Base-by-base conservation (phyloP, 768 basidiomycete genomes). In the Russula abietina region DNA sequence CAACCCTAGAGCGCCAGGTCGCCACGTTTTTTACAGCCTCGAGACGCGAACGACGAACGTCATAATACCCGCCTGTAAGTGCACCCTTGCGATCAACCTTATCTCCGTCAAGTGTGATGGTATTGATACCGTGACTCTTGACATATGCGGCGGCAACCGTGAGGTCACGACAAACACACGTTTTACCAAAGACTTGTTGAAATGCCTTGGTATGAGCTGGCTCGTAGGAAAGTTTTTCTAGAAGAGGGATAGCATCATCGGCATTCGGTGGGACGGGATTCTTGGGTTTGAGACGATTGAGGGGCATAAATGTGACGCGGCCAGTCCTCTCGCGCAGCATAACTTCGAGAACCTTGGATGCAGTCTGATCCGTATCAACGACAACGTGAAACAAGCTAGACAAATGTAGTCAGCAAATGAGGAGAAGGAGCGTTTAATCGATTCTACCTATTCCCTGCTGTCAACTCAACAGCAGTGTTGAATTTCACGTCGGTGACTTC, bases 31-130 rank as follows among this genome's bases (percentile, higher is more conserved):
- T 87, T 73, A 96, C 88, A 0, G 84, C 89, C 69, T 98, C 95
- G 58, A 98, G 86, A 16, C 97, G 84, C 10, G 93, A 95, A 51
- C 91, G 81, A 12, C 91, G 85, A 28, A 93, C 80, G 72, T 98
- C 97, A 73, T 98, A 91, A 74, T 91, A 99, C 0, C 97, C 97
- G 60, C 97, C 97, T 0, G 95, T 98, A 53, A 99, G 75, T 2
- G 95, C 87, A 65, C 97, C 97, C 72, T 96, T 98, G 56, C 94
- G 83, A 72, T 99, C 97, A 57, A 96, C 94, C 71, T 93, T 93
- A 79, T 99, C 97, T 54, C 97, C 97, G 68, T 96, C 95, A 43
- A 97, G 83, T 1, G 97, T 99, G 74, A 98, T 98, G 24, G 93
- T 94, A 75, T 96, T 98, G 71, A 98, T 88, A 1, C 87, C 87